Evolutionary conservation across 2,329 filamentous ascomycete genomes (phyloP).

Genomic region (Pyrenophora seminiperda): DNA sequence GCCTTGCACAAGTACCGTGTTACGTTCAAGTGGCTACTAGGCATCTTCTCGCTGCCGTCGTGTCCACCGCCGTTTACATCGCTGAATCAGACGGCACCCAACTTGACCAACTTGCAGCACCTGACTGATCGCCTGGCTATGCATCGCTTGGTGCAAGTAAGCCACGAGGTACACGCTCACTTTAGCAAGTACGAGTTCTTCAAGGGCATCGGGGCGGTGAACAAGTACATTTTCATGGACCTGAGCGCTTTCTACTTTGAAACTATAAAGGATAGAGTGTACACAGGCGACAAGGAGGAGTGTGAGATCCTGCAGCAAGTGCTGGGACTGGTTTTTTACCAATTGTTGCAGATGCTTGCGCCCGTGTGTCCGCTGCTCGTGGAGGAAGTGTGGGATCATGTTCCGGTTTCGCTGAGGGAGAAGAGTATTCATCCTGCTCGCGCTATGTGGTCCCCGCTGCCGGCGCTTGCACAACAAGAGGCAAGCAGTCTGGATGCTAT

Average conservation of each 20-base stretch:
- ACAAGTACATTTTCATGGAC: conserved; percentile 80
- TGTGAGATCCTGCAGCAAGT: conserved; percentile 62
- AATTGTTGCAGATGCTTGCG: conserved; percentile 77
- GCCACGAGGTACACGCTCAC: conserved; percentile 66
- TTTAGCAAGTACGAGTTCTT: conserved; percentile 81
- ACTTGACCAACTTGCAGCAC: conserved; percentile 10
- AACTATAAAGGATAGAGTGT: conserved; percentile 86
- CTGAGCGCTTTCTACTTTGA: conserved; percentile 95
- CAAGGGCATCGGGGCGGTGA: conserved; percentile 73
- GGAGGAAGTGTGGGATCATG: conserved; percentile 84
- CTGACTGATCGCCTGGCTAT: conserved; percentile 69
- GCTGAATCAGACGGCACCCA: conserved; percentile 25
- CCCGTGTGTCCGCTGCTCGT: conserved; percentile 83
- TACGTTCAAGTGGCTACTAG: conserved; percentile 88
- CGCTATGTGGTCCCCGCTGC: conserved; percentile 31
- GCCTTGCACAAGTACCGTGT: conserved; percentile 84
- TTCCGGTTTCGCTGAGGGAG: conserved; percentile 66
- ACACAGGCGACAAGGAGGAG: conserved; percentile 75
- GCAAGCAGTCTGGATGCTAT: conserved; percentile 26
- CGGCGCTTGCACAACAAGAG: not conserved
- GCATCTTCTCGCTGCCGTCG: conserved; percentile 58
- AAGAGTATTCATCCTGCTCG: conserved; percentile 34
- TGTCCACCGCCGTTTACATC: conserved; percentile 37
- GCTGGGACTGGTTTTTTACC: conserved; percentile 67
- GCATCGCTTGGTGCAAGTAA: conserved; percentile 71